Conservation (phyloP, 768 basidiomycete genomes). For the Mycena galopus region DNA sequence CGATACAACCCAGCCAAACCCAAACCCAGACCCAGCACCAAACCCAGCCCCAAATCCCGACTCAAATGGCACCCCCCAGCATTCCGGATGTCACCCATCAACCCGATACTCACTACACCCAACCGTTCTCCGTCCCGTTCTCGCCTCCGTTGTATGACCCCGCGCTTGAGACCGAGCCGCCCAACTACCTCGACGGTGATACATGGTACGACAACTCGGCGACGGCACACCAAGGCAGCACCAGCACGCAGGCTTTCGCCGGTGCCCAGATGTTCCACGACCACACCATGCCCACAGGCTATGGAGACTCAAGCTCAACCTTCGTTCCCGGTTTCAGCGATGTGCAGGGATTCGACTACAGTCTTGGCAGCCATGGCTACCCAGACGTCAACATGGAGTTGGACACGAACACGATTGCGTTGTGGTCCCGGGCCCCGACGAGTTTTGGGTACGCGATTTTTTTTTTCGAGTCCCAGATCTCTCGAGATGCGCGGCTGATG, state of each 20-base stretch:
- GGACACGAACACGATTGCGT: conserved; percentile 2
- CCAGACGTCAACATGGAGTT: conserved; percentile 8
- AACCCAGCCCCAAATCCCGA: background rate
- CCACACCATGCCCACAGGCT: background rate
- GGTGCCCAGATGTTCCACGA: background rate
- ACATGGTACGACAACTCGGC: background rate
- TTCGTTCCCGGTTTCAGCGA: background rate
- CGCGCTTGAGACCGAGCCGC: conserved; percentile 25
- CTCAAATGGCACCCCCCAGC: background rate
- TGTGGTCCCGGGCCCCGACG: conserved; percentile 24
- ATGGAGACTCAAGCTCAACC: background rate
- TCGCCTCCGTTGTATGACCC: conserved; percentile 26
- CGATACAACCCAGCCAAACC: background rate
- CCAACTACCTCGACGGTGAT: background rate
- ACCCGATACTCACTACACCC: background rate
- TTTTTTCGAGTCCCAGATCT: background rate
- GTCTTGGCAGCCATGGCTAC: background rate
- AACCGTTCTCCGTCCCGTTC: background rate
- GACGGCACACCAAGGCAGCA: background rate
- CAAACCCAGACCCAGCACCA: too few relatives aligned
- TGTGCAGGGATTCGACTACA: background rate
- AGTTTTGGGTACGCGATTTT: conserved; percentile 14
- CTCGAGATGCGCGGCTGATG: background rate
- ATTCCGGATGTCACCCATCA: background rate
- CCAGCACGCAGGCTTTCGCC: background rate